Evolutionary conservation across 2,329 filamentous ascomycete species (phyloP).

Genomic region (Didymella pinodella): DNA sequence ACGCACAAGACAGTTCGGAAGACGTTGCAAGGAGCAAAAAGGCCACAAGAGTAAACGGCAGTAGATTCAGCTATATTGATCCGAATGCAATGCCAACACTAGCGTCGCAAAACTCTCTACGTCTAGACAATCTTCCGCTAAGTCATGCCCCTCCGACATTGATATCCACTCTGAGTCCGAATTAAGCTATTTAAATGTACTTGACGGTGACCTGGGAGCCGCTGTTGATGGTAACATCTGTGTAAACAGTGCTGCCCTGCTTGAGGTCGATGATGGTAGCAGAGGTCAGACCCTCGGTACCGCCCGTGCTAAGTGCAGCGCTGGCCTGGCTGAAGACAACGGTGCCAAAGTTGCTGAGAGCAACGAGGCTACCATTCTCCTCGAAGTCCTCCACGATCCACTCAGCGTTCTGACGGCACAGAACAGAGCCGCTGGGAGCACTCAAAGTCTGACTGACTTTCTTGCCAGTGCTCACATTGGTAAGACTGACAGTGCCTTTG

Average conservation of each 20-base stretch:
- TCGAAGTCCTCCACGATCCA: conserved; percentile 69
- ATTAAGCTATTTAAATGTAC: conserved; percentile 6
- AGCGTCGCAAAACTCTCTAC: no score
- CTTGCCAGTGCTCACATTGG: conserved; percentile 63
- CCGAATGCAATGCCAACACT: neutral
- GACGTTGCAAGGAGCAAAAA: no score
- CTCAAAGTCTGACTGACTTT: conserved; percentile 61
- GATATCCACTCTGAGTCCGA: neutral
- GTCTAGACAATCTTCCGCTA: neutral
- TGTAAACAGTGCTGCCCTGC: conserved; percentile 49
- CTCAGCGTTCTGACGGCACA: conserved; percentile 59
- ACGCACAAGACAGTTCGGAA: no score
- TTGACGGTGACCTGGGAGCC: conserved; percentile 22
- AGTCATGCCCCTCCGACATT: neutral
- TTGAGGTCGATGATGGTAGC: conserved; percentile 58
- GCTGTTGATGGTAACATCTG: conserved; percentile 20
- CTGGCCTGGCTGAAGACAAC: conserved; percentile 56
- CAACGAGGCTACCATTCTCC: conserved; percentile 50
- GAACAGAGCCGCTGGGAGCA: conserved; percentile 16
- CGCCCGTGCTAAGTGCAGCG: conserved; percentile 41
- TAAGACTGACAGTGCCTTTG: conserved; percentile 57
- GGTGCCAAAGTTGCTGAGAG: conserved; percentile 58
- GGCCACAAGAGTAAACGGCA: no score
- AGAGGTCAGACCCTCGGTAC: conserved; percentile 46
- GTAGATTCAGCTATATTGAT: no score